phyloP scores from a whole-genome alignment of 2,329 filamentous ascomycete genomes.

The Cladosporium sp. region DNA sequence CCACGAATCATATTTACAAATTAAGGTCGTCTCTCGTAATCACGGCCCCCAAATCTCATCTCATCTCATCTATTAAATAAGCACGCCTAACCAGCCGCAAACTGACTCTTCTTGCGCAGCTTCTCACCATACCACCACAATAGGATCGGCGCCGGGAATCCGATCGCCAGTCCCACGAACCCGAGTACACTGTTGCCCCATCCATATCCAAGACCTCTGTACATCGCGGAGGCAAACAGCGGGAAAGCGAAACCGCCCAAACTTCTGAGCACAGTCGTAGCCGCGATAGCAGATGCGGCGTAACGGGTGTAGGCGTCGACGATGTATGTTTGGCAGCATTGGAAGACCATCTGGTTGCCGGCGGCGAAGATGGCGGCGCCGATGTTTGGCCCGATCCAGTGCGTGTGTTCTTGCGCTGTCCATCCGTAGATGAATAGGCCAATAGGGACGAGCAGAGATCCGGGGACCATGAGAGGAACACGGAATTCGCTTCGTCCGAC shows the following conservation, averaged over 20 bases:
- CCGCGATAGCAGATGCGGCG: slow-evolving; percentile 55
- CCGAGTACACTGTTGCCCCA: slow-evolving; percentile 59
- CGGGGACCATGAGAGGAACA: slow-evolving; percentile 58
- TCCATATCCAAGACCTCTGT: slow-evolving; percentile 48
- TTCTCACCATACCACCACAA: slow-evolving; percentile 46
- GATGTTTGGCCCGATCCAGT: slow-evolving; percentile 64
- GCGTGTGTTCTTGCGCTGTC: slow-evolving; percentile 54
- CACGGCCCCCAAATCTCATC: slow-evolving; percentile 1
- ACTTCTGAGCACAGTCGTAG: slow-evolving; percentile 57
- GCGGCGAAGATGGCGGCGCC: slow-evolving; percentile 58
- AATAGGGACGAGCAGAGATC: slow-evolving; percentile 55
- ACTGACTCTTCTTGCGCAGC: slow-evolving; percentile 40
- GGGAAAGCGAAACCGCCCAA: slow-evolving; percentile 62
- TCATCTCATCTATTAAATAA: slow-evolving; percentile 14
- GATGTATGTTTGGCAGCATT: slow-evolving; percentile 63
- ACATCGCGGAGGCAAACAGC: slow-evolving; percentile 59
- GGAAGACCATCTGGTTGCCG: slow-evolving; percentile 60
- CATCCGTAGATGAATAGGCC: slow-evolving; percentile 63
- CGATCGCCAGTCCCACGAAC: slow-evolving; percentile 56
- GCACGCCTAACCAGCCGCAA: slow-evolving; percentile 35
- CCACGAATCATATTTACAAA: slow-evolving; percentile 13
- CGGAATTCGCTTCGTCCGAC: slow-evolving; percentile 47
- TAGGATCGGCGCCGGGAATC: slow-evolving; percentile 52
- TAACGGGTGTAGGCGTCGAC: slow-evolving; percentile 57
- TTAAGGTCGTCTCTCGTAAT: slow-evolving; percentile 20